These are phyloP conservation scores for Colletotrichum zoysiae DNA, from an alignment of 2,329 filamentous ascomycete genomes.

Conservation along the genomic window DNA sequence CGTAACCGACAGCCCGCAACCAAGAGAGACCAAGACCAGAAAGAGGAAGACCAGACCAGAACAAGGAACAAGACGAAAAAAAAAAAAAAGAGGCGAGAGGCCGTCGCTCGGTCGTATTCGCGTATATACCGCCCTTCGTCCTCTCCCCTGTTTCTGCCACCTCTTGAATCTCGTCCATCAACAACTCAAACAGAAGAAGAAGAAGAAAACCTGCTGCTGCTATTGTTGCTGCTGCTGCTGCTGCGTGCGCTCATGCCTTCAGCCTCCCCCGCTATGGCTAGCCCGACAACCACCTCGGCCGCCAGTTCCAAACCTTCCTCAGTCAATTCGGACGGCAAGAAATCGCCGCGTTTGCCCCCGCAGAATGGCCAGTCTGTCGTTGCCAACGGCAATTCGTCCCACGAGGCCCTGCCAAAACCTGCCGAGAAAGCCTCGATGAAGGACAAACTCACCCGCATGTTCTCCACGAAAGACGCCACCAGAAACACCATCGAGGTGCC, in stretches of 20 bases:
- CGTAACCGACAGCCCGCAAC: constrained; percentile 29
- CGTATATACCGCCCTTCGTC: constrained; percentile 34
- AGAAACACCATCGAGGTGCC: constrained; percentile 52
- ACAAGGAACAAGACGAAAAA: background rate
- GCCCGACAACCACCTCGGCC: constrained; percentile 49
- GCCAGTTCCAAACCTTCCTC: constrained; percentile 64
- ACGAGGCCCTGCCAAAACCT: constrained; percentile 51
- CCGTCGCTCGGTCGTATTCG: constrained; percentile 24
- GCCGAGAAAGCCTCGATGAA: constrained; percentile 72
- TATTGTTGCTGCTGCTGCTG: background rate
- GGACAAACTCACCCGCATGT: constrained; percentile 74
- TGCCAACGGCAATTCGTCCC: constrained; percentile 43
- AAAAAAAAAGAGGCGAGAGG: constrained; percentile 14
- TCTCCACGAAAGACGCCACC: constrained; percentile 67
- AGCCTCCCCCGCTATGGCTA: constrained; percentile 39
- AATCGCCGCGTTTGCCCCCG: constrained; percentile 54
- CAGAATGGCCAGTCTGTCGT: constrained; percentile 52
- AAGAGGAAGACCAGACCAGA: constrained; percentile 9
- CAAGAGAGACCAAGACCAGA: constrained; percentile 1
- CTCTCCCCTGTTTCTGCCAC: constrained; percentile 20
- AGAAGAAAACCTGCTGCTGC: background rate
- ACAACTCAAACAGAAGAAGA: constrained; percentile 5
- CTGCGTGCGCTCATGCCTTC: constrained; percentile 36
- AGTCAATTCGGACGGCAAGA: constrained; percentile 58
- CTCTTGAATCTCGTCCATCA: constrained; percentile 12